Base-by-base conservation (phyloP, 345 rosid species). In the Citrus trifoliata region DNA sequence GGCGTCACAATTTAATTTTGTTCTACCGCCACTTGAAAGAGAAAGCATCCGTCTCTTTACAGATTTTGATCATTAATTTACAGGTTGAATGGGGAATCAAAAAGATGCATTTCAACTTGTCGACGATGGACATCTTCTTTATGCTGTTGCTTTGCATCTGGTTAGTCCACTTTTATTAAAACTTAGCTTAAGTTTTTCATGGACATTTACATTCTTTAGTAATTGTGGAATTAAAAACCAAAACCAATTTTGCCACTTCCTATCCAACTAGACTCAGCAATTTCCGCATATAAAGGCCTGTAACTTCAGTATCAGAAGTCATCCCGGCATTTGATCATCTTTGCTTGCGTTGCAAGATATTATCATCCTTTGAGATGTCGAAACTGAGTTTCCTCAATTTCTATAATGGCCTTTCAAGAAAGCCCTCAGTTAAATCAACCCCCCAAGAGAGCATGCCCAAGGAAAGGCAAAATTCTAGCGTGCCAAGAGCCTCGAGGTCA, bases 301-400 rank as follows among this genome's bases (percentile, higher is more conserved):
- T 5, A 35, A 35, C 40, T 37, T 37, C 2, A 35, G 37, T 35
- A 35, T 5, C 37, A 35, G 37, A 37, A 56, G 35, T 59, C 55
- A 55, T 12, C 7, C 19, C 25, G 18, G 35, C 38, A 62, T 10
- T 12, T 28, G 25, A 10, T 10, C 16, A 53, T 28, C 19, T 53
- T 71, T 71, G 40, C 40, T 55, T 53, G 21, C 28, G 25, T 42
- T 22, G 19, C 22, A 24, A 3, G 0, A 33, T 56, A 18, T 10
- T 19, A 67, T 22, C 22, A 27, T 46, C 4, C 10, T 3, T 28
- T n/a, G 51, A 48, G 16, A 84, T 81, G 86, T 75, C 80, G n/a
- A 73, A 51, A 13, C 4, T 25, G 59, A 79, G 82, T 72, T 86
- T 83, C 53, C 84, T 81, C 8, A 71, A 73, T 67, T 78, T 83